Evolutionary conservation across 441 rosid genomes (phyloP), one percentile per base, ranked within the genome.

Genomic region (Gossypium laxum): DNA sequence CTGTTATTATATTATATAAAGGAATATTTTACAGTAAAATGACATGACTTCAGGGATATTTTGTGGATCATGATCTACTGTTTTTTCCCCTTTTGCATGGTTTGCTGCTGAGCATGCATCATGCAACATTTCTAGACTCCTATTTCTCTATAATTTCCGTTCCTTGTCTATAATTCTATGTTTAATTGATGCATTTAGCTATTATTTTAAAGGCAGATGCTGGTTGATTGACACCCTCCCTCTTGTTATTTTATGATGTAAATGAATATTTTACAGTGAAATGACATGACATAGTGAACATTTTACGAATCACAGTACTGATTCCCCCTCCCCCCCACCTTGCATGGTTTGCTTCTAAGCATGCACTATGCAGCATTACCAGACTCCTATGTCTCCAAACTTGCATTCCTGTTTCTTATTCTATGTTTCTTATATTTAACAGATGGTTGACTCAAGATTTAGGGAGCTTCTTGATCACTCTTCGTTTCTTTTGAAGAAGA

Each of bases 371-470:
- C 15, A 57, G n/a, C 34, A 22, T 64, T 64, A 21, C 10, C 47
- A 45, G 69, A 64, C 55, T 45, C 45, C 6, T 21, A 21, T 30
- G 24, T 65, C 70, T 34, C 57, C 57, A 66, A 6, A 24, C 30
- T 66, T 14, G 43, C 43, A 2, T 48, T 32, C 45, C 41, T 7
- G 41, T 32, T 32, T 1, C 15, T 50, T 24, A 47, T 48, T 75
- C 5, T 66, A 28, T 41, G 21, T 74, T 19, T 54, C 59, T 19
- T 57, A 1, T 74, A 19, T 75, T 74, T 80, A 60, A 75, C 88
- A 96, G 99, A 87, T 89, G 97, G 90, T 96, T 60, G 98, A 96
- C 54, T 80, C 88, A 73, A 93, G 93, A 83, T 96, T 96, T 84
- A 81, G 76, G 70, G 92, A 91, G 75, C 94, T 96, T 69, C 90